phyloP scores from a whole-genome alignment of 768 basidiomycete species.

The Lentinula lateritia region DNA sequence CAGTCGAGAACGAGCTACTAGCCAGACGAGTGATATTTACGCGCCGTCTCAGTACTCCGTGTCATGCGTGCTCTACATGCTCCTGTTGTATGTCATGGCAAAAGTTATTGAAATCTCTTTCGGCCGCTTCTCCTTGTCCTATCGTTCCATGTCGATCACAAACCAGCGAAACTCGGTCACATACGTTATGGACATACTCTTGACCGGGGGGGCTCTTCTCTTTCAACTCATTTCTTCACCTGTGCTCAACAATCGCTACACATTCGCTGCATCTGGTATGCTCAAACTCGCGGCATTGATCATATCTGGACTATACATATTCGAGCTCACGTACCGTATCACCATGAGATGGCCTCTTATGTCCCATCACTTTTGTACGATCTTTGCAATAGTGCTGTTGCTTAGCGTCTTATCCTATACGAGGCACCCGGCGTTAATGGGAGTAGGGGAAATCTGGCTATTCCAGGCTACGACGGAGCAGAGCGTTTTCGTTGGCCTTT shows the following conservation, averaged over 20 bases:
- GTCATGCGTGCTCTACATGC: neutral
- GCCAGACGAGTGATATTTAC: neutral
- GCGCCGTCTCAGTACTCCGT: neutral
- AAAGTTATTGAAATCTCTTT: neutral
- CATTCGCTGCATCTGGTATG: neutral
- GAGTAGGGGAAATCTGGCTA: neutral
- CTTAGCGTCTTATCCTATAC: neutral
- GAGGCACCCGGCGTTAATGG: neutral
- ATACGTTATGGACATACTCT: neutral
- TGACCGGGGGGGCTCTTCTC: neutral
- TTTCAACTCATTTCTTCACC: neutral
- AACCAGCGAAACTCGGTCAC: neutral
- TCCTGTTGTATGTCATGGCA: neutral
- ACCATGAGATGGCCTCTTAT: constrained; percentile 3
- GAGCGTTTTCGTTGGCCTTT: neutral
- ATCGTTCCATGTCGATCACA: neutral
- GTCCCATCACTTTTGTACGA: constrained; percentile 1
- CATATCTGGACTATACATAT: constrained; percentile 2
- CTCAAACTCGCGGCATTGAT: neutral
- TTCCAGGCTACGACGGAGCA: constrained; percentile 4
- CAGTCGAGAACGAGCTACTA: neutral
- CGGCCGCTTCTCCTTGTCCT: neutral
- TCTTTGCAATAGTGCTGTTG: neutral
- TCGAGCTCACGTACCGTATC: constrained; percentile 1
- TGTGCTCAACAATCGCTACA: neutral